Evolutionary conservation across 148 eudicot species (phyloP), one percentile per base, ranked within the genome.

Genomic region (Cornus suecica): DNA sequence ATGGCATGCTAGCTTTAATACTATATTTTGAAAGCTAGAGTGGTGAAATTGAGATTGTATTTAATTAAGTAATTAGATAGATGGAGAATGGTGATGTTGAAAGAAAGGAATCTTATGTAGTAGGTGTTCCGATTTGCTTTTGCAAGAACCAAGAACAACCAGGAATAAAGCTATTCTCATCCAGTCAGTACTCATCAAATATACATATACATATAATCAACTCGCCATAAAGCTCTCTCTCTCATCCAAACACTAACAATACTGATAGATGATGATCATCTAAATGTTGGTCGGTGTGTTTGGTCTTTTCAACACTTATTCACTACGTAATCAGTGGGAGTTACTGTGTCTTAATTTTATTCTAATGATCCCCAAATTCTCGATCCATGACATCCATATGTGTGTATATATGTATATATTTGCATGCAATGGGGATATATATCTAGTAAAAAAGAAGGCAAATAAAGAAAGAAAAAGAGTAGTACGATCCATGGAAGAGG

Each of bases 71-170:
- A n/a, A n/a, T n/a, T n/a, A n/a, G n/a, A n/a, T n/a, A n/a, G 8
- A 24, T 0, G 20, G 71, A 31, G 68, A 67, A 68, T 37, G 75
- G 69, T 41, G 65, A 66, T 29, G 61, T 34, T 70, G 68, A 69
- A 77, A 74, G 71, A 67, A 85, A 76, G 79, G 88, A 80, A 85
- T 85, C 85, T 85, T 72, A 13, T 37, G 42, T 34, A 30, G 42
- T 34, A 30, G 27, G 30, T 60, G 67, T 16, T 54, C n/a, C 24
- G 52, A 37, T 27, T 70, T 52, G 73, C 85, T 85, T 85, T 85
- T 78, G 74, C 79, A 71, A 72, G 66, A 77, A 80, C 77, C 85
- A 82, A 85, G 61, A 8, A 32, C 74, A 75, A 45, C 24, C 74
- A 58, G 16, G 79, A 80, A 80, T 78, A 80, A 84, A 80, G 86